Percentiles rank a stretch among this genome's conserved stretches.
phyloP scores from a whole-genome alignment of 768 basidiomycete species.

The Tephrocybe rancida region DNA sequence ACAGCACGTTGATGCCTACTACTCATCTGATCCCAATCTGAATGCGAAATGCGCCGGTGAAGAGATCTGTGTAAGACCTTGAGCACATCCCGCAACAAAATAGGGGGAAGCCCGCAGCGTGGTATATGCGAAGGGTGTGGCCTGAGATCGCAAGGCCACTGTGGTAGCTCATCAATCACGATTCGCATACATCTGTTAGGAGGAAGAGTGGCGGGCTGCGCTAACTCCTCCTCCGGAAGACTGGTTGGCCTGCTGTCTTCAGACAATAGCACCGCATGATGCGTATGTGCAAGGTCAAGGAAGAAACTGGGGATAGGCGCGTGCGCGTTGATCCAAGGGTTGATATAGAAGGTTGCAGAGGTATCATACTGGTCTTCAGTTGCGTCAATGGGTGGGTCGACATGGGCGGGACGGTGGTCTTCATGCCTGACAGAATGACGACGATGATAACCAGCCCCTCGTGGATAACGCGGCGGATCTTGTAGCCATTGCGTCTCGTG shows the following conservation, averaged over 20 bases:
- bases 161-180: constrained; percentile 52
- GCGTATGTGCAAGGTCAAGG: constrained; percentile 52
- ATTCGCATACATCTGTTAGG: constrained; percentile 53
- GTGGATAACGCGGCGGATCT: neutral
- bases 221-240: constrained; percentile 47
- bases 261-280: constrained; percentile 45
- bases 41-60: constrained; percentile 42
- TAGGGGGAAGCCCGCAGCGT: constrained; percentile 34
- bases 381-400: no score
- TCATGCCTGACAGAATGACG: constrained; percentile 6
- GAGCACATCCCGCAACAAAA: constrained; percentile 61
- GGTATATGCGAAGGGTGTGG: constrained; percentile 29
- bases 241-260: constrained; percentile 37
- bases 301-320: constrained; percentile 43
- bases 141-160: constrained; percentile 62
- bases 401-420: neutral
- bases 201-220: constrained; percentile 59
- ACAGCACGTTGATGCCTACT: constrained; percentile 31
- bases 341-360: constrained; percentile 30
- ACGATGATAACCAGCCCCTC: neutral
- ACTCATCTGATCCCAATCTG: constrained; percentile 37
- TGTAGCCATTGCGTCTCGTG: constrained; percentile 1
- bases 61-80: constrained; percentile 49
- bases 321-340: constrained; percentile 58
- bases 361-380: no score